Percentiles rank a stretch among this genome's conserved stretches.
Conservation (phyloP, 106 monocot species). For the Phalaenopsis aphrodite region DNA sequence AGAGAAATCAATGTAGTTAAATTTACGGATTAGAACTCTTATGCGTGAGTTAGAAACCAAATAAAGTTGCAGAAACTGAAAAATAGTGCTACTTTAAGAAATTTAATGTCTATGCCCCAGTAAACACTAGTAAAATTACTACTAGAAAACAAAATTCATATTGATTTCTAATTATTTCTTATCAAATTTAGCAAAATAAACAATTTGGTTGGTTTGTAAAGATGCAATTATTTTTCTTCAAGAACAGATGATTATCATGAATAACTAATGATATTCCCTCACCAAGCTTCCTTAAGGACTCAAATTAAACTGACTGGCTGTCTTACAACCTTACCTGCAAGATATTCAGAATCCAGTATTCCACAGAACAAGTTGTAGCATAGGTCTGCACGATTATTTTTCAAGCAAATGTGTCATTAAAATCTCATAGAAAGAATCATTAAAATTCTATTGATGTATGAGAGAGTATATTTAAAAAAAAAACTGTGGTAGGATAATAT, state of each 20-base stretch:
- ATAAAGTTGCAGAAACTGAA: too few relatives aligned
- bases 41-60: too few relatives aligned
- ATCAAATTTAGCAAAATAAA: neutral
- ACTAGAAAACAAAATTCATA: too few relatives aligned
- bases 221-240: neutral
- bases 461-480: neutral
- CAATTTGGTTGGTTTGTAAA: neutral
- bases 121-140: too few relatives aligned
- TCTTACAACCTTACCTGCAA: conserved; percentile 30
- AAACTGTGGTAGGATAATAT: neutral
- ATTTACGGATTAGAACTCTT: too few relatives aligned
- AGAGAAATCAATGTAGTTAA: too few relatives aligned
- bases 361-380: conserved; percentile 37
- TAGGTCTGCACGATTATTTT: conserved; percentile 34
- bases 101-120: too few relatives aligned
- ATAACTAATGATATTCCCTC: neutral
- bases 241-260: neutral
- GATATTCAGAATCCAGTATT: conserved; percentile 48
- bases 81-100: too few relatives aligned
- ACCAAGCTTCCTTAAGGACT: neutral
- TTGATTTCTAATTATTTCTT: neutral
- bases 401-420: neutral
- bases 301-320: neutral
- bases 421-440: neutral
- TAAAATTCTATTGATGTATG: neutral